Base-by-base conservation (phyloP, 768 basidiomycete genomes). In the Pleurotus giganteus region DNA sequence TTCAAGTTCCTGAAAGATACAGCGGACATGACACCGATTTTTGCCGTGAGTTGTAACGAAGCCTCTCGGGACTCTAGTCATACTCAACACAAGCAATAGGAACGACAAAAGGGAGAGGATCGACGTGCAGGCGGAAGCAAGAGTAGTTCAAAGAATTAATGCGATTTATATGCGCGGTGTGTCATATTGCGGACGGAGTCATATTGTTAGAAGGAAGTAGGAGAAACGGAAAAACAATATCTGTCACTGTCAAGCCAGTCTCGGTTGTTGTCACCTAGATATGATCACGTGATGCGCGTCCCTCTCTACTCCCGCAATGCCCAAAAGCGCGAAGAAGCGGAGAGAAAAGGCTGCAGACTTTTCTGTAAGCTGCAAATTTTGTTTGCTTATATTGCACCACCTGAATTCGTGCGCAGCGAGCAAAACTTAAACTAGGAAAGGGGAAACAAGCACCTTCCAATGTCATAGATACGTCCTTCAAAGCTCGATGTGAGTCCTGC, bases 401-500 rank as follows among this genome's bases (percentile, higher is more conserved):
- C 12, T 26, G 36, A 55, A 26, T 28, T 17, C 47, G n/a, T 24
- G 56, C 32, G 6, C 69, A 98, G 93, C 98, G 94, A 92, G 85
- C 92, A 23, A 98, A 91, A 69, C 79, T 97, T 32, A 99, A 97
- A 70, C 89, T 99, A 47, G 96, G 96, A 31, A 99, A 96, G 68
- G 94, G 91, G 41, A 98, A 95, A 69, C 83, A 88, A 62, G 66
- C 75, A 8, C 78, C 94, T 8, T 78, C 73, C 43, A 98, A 98
- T 78, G 91, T 84, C 4, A 83, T 98, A 60, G 92, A 98, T 71
- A 98, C 96, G 1, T 94, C 95, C 1, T 98, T 96, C 81, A 94
- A 95, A 67, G 86, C 93, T 28, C 84, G 92, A 56, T 92, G 96
- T 97, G 65, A 62, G 89, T 76, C 46, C 34, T 42, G n/a, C 29